A percentile compares a stretch with the other conserved stretches of the same genome.
phyloP scores from a whole-genome alignment of 1,139 yeast genomes.

The Blastobotrys proliferans region DNA sequence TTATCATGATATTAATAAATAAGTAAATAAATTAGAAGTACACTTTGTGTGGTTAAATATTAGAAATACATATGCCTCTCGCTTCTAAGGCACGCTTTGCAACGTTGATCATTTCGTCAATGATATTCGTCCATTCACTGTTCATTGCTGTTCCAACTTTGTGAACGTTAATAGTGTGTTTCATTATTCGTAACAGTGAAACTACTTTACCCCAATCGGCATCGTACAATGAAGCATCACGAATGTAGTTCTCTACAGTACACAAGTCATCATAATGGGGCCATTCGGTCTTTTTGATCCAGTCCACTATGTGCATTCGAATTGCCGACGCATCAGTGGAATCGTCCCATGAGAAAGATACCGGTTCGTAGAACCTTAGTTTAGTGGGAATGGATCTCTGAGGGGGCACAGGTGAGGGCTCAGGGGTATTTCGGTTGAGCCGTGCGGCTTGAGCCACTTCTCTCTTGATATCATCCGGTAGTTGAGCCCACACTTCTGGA shows the following conservation, averaged over 20 bases:
- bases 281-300: slow-evolving; percentile 48
- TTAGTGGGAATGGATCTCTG: slow-evolving; percentile 2
- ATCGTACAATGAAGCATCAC: slow-evolving; percentile 17
- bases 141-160: not conserved
- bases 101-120: not conserved
- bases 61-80: not conserved
- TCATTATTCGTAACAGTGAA: slow-evolving; percentile 22
- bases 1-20: not conserved
- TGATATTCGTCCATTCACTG: not conserved
- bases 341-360: slow-evolving; percentile 37
- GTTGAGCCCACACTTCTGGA: slow-evolving; percentile 21
- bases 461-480: slow-evolving; percentile 32
- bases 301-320: slow-evolving; percentile 26
- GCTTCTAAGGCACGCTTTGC: not conserved
- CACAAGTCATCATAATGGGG: slow-evolving; percentile 57
- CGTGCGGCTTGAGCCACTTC: slow-evolving; percentile 16
- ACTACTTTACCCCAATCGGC: slow-evolving; percentile 27
- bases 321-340: slow-evolving; percentile 6
- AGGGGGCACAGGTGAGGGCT: not conserved
- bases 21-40: not conserved
- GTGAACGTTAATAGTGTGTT: not conserved
- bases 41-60: not conserved
- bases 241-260: slow-evolving; percentile 24
- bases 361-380: slow-evolving; percentile 29
- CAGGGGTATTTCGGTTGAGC: not conserved